A percentile compares a stretch with the other conserved stretches of the same genome.
Evolutionary conservation across 805 yeast species (phyloP).

Genomic region (Schwanniomyces polymorphus): DNA sequence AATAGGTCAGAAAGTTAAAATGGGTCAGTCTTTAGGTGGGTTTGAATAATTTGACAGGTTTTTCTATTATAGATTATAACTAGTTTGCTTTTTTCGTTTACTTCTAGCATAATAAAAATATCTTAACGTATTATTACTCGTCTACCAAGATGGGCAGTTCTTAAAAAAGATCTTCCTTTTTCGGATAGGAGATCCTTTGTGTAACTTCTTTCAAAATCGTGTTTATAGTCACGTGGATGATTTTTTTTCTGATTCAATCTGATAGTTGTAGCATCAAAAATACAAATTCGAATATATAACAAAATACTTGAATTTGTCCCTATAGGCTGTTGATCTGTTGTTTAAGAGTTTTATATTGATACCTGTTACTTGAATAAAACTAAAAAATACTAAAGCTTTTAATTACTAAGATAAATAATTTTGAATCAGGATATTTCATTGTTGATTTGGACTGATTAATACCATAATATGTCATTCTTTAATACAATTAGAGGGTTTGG

Average conservation of each 20-base stretch:
- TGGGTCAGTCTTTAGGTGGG: constrained; percentile 80
- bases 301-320: background rate
- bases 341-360: background rate
- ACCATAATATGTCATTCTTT: constrained; percentile 40
- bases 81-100: background rate
- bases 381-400: background rate
- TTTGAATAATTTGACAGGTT: constrained; percentile 15
- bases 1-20: constrained; percentile 74
- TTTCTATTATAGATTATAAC: background rate
- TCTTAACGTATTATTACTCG: background rate
- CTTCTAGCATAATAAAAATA: background rate
- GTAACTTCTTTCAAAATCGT: background rate
- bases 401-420: background rate
- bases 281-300: background rate
- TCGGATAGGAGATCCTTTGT: background rate
- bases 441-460: background rate
- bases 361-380: background rate
- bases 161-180: too few species aligned
- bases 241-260: background rate
- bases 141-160: too few species aligned
- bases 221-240: background rate
- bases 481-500: constrained; percentile 50
- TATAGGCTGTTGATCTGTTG: background rate
- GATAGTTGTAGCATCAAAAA: background rate
- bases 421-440: background rate